phyloP scores from a whole-genome alignment of 495 filamentous ascomycete species.

The Antarctomyces pellizariae region DNA sequence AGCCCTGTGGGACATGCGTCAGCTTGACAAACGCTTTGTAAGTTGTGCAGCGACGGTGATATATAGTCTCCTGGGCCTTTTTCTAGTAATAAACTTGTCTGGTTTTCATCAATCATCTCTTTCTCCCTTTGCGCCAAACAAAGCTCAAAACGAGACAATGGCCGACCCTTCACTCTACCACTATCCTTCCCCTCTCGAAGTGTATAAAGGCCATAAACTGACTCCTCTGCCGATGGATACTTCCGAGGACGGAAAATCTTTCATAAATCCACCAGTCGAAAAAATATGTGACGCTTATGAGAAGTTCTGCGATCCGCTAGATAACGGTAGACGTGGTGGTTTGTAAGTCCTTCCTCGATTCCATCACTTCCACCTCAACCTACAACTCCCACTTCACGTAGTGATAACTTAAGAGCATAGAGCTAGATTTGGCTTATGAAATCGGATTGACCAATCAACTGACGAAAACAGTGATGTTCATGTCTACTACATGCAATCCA shows the following conservation, averaged over 20 bases:
- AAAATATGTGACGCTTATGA: constrained; percentile 38
- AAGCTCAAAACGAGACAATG: constrained; percentile 5
- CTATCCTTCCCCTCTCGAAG: constrained; percentile 43
- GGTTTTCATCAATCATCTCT: too few species aligned
- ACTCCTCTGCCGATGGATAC: constrained; percentile 37
- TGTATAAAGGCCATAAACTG: constrained; percentile 38
- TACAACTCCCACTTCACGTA: neutral
- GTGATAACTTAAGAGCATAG: neutral
- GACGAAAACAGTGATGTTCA: constrained; percentile 37
- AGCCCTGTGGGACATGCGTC: too few species aligned
- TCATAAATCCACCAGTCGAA: constrained; percentile 31
- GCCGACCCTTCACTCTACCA: constrained; percentile 17
- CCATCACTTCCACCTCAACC: neutral
- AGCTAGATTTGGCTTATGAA: neutral
- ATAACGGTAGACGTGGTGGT: constrained; percentile 32
- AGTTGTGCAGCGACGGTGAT: too few species aligned
- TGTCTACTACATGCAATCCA: constrained; percentile 54
- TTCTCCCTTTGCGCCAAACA: too few species aligned
- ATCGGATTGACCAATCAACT: constrained; percentile 6
- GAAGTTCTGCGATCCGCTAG: constrained; percentile 36
- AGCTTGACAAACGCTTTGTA: too few species aligned
- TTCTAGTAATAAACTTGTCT: too few species aligned
- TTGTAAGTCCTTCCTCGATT: constrained; percentile 20
- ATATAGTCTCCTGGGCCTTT: too few species aligned
- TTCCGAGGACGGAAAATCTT: constrained; percentile 41